Evolutionary conservation across 768 basidiomycete species (phyloP), one percentile per base, ranked within the genome.

Genomic region (Baorangia bicolor): DNA sequence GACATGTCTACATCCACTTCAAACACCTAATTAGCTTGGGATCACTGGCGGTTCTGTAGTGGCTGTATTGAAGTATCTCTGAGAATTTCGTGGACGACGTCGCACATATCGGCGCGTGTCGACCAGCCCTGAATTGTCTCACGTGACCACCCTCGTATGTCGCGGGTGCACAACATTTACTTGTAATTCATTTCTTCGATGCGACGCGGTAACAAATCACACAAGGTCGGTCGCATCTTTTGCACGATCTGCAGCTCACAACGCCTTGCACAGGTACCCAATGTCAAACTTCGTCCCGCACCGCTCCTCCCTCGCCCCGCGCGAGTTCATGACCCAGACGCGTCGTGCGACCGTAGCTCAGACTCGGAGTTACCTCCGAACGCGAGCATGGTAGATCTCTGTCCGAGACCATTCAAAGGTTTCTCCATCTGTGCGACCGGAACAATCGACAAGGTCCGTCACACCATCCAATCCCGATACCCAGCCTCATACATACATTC

Each of bases 251-350:
- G 7, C 23, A 14, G 21, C 11, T 41, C 18, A 56, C 39, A 12
- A 38, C 8, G 11, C 18, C n/a, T 43, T 50, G 5, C 23, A 27
- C 56, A 92, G 90, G 89, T 92, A 16, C 90, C 90, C 3, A 88
- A 87, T 75, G 90, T 92, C 58, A 90, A 87, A 59, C 80, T 92
- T 57, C 84, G 90, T 20, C 90, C 90, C 4, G 83, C 82, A 13
- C 78, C 77, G 53, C 70, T 70, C 33, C 57, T 69, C 63, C 45
- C 57, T 65, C 55, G 58, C 64, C 65, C 43, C 1, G 21, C 48
- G 0, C 54, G 49, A 61, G 54, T 23, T 20, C 38, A 39, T 10
- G 59, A 64, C 48, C 52, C 57, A 55, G 47, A 67, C 69, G 51
- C 45, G 76, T 72, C 58, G 68, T 70, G 45, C 37, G 55, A 77